Base-by-base conservation (phyloP, 139 green algal genomes). In the Picochlorum sp. region DNA sequence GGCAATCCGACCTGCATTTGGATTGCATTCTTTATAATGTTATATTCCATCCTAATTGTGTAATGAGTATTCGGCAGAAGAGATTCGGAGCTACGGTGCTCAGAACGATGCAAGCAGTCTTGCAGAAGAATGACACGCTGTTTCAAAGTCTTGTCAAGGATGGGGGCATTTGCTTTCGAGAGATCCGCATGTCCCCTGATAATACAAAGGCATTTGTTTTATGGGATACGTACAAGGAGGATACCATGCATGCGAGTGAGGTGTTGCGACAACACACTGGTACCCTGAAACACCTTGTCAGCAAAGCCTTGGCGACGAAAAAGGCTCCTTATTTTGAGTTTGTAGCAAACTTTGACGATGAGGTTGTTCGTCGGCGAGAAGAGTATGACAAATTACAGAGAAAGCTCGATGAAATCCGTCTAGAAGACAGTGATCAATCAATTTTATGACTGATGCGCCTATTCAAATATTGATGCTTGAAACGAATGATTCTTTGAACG, bases 161-260 rank as follows among this genome's bases (percentile, higher is more conserved):
- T n/a, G 54, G 68, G 20, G 70, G 70, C 3, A 49, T 77, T 38
- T 44, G 45, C 9, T 37, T 76, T 5, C 62, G 57, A 26, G 49
- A 83, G 30, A 61, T 85, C 2, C 64, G 78, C 2, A 80, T 81
- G 70, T 78, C 78, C 21, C 76, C 78, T 9, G 78, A 85, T 65
- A 65, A 77, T 49, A 38, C 72, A 11, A 85, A 76, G 45, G 78
- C 78, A 14, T 85, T 72, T 45, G 64, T 85, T 1, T 65, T 76
- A 24, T 85, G 78, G 78, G 71, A 80, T 54, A 72, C 47, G 1
- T 63, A 65, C 14, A 31, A 23, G 1, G 64, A 61, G 6, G 34
- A 41, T 18, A 34, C 28, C 5, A 24, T 15, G 13, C 14, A n/a
- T 50, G 24, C 56, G 3, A 30, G 4, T 16, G 21, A 31, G 18